phyloP scores from a whole-genome alignment of 495 filamentous ascomycete genomes.

The Bryoglossum gracile region DNA sequence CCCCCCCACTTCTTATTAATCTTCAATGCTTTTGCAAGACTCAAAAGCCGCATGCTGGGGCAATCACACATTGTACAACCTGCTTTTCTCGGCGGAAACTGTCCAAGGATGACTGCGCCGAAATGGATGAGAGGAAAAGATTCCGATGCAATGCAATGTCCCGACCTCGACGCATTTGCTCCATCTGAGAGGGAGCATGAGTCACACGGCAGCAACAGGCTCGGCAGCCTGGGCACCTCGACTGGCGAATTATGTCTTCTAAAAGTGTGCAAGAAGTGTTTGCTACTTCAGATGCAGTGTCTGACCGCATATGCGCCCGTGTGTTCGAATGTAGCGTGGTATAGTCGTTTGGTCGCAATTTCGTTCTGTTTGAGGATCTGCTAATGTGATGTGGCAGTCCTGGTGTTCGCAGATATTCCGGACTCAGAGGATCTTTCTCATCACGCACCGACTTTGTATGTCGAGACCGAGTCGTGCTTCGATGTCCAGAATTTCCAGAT shows the following conservation, averaged over 20 bases:
- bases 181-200: background rate
- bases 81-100: background rate
- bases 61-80: background rate
- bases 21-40: background rate
- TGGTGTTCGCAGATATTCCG: background rate
- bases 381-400: background rate
- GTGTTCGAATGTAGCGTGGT: background rate
- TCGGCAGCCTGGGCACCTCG: background rate
- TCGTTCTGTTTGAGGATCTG: background rate
- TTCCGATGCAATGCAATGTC: background rate
- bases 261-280: background rate
- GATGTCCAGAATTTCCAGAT: constrained; percentile 10
- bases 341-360: background rate
- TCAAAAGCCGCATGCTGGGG: background rate
- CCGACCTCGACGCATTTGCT: background rate
- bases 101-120: background rate
- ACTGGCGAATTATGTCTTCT: background rate
- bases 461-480: constrained; percentile 19
- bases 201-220: constrained; percentile 1
- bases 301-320: background rate
- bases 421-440: constrained; percentile 19
- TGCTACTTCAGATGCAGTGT: background rate
- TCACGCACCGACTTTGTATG: constrained; percentile 17
- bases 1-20: background rate
- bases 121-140: too few relatives aligned